Conservation (phyloP, 805 yeast genomes). For the Wickerhamomyces rabaulensis region DNA sequence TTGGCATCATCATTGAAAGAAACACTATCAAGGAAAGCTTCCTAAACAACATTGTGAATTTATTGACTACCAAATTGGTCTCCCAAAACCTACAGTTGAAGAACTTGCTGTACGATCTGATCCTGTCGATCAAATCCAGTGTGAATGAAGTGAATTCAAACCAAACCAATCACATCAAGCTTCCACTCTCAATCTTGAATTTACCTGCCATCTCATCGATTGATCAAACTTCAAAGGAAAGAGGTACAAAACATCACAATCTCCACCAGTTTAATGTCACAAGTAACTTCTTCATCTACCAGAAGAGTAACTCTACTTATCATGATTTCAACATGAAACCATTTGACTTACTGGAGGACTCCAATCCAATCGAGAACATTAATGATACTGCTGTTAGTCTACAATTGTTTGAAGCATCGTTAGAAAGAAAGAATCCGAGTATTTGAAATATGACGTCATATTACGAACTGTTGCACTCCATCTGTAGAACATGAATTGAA, state of each 20-base stretch:
- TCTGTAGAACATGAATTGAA: too few relatives aligned
- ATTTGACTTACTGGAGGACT: conserved; percentile 56
- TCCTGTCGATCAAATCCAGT: conserved; percentile 44
- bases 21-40: conserved; percentile 40
- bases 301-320: conserved; percentile 24
- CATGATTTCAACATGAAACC: conserved; percentile 37
- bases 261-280: conserved; percentile 17
- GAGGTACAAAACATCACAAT: conserved; percentile 6
- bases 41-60: conserved; percentile 39
- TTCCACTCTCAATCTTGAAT: conserved; percentile 22
- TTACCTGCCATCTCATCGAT: conserved; percentile 19
- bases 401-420: conserved; percentile 47
- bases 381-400: conserved; percentile 53
- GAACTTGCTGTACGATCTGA: conserved; percentile 54
- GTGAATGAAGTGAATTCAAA: conserved; percentile 23
- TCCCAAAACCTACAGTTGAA: conserved; percentile 42
- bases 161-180: conserved; percentile 22
- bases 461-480: neutral
- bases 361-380: conserved; percentile 38
- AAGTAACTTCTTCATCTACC: conserved; percentile 23
- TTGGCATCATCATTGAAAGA: conserved; percentile 38
- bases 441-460: neutral
- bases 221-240: neutral
- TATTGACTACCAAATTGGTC: conserved; percentile 41
- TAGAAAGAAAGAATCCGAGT: conserved; percentile 41